Conservation (phyloP, 768 basidiomycete genomes). For the Suillus clintonianus region DNA sequence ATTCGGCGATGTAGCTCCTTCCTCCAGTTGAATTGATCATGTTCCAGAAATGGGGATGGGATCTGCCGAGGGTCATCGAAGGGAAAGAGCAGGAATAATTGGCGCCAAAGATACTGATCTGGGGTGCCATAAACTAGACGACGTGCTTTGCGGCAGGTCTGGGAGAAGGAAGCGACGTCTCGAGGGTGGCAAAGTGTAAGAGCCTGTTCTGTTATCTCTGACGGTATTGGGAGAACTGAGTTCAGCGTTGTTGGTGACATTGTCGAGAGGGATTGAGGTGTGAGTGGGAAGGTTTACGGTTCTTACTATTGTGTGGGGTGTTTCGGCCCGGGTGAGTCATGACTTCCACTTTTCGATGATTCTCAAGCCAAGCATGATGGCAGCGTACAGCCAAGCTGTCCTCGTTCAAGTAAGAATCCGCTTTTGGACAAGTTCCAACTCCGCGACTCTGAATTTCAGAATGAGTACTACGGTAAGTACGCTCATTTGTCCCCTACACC, state of each 20-base stretch:
- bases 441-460: background rate
- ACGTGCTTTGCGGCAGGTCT: constrained; percentile 51
- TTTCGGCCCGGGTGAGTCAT: too few species aligned
- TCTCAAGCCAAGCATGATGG: too few species aligned
- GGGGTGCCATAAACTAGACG: constrained; percentile 48
- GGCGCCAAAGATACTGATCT: constrained; percentile 70
- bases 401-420: too few species aligned
- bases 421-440: background rate
- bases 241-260: constrained; percentile 8
- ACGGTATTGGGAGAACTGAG: constrained; percentile 43
- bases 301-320: too few species aligned
- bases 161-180: constrained; percentile 61
- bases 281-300: too few species aligned
- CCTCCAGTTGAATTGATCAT: constrained; percentile 33
- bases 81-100: constrained; percentile 54
- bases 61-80: constrained; percentile 67
- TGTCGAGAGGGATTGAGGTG: background rate
- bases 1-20: constrained; percentile 42
- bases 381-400: too few species aligned
- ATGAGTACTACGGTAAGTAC: too few species aligned
- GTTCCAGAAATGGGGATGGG: constrained; percentile 11
- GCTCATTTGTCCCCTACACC: too few species aligned
- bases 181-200: constrained; percentile 56
- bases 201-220: constrained; percentile 61
- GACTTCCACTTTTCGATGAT: too few species aligned